Evolutionary conservation across 495 filamentous ascomycete genomes (phyloP).

Genomic region (Penicillium macrosclerotiorum): DNA sequence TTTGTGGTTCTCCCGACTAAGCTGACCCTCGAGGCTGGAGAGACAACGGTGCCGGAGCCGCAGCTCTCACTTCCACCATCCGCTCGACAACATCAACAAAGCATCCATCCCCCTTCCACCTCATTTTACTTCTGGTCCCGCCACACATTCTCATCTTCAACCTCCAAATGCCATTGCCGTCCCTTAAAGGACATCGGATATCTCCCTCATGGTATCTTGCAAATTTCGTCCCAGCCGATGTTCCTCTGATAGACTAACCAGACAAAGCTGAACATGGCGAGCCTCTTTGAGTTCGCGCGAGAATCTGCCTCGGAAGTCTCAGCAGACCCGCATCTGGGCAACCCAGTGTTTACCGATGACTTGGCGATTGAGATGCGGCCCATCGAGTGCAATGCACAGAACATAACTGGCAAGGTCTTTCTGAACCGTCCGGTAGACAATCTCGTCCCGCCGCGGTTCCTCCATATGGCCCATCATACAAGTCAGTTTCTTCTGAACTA

Average conservation of each 20-base stretch:
- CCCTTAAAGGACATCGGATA: too few relatives aligned
- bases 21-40: too few relatives aligned
- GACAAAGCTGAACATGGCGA: neutral
- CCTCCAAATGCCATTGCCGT: too few relatives aligned
- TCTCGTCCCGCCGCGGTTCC: conserved; percentile 21
- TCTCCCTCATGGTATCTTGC: neutral
- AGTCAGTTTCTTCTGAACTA: conserved; percentile 17
- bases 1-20: too few relatives aligned
- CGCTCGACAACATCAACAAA: too few relatives aligned
- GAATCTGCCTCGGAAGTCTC: neutral
- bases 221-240: neutral
- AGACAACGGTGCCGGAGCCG: too few relatives aligned
- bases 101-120: too few relatives aligned
- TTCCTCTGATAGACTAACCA: neutral
- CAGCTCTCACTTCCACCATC: too few relatives aligned
- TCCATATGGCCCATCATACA: conserved; percentile 18
- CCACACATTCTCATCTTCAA: too few relatives aligned
- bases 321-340: neutral
- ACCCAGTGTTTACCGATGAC: neutral
- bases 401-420: conserved; percentile 22
- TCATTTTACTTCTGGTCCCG: too few relatives aligned
- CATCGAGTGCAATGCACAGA: conserved; percentile 16
- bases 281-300: neutral
- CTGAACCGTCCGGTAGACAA: conserved; percentile 21
- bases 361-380: neutral